Percentiles rank a stretch among this genome's conserved stretches.
These are phyloP conservation scores for Fusarium sp. DNA, from an alignment of 2,329 filamentous ascomycete species.

Conservation along the genomic window DNA sequence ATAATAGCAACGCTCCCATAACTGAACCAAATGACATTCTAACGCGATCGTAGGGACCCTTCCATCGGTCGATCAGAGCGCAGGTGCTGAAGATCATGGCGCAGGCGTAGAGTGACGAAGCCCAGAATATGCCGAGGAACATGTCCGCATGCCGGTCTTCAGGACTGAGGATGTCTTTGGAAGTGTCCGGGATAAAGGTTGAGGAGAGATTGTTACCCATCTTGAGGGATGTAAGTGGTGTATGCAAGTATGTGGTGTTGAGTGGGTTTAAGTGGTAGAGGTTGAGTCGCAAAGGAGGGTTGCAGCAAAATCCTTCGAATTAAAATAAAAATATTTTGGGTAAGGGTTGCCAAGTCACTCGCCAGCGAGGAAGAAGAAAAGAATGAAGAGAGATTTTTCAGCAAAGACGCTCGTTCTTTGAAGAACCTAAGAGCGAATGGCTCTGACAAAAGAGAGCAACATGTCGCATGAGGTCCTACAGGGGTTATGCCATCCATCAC, in stretches of 20 bases:
- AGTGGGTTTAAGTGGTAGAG: background rate
- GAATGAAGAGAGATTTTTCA: background rate
- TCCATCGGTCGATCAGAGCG: constrained; percentile 55
- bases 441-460: constrained; percentile 24
- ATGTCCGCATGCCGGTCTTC: constrained; percentile 46
- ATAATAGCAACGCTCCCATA: constrained; percentile 46
- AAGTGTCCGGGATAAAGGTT: constrained; percentile 50
- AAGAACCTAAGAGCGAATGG: constrained; percentile 12
- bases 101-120: constrained; percentile 47
- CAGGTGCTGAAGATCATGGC: constrained; percentile 55
- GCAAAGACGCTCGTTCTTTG: background rate
- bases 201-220: constrained; percentile 56
- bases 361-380: constrained; percentile 40
- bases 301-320: background rate
- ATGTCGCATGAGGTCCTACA: constrained; percentile 13
- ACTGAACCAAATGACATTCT: constrained; percentile 43
- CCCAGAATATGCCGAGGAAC: constrained; percentile 49
- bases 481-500: constrained; percentile 29
- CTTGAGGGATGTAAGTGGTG: constrained; percentile 17
- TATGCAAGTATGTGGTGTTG: background rate
- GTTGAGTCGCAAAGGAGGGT: background rate
- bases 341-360: constrained; percentile 23
- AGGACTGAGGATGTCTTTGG: constrained; percentile 45
- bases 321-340: background rate
- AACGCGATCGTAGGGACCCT: constrained; percentile 49